Percentiles rank a stretch among this genome's conserved stretches.
These are phyloP conservation scores for Basipetospora chlamydospora DNA, from an alignment of 2,329 filamentous ascomycete species.

Conservation along the genomic window DNA sequence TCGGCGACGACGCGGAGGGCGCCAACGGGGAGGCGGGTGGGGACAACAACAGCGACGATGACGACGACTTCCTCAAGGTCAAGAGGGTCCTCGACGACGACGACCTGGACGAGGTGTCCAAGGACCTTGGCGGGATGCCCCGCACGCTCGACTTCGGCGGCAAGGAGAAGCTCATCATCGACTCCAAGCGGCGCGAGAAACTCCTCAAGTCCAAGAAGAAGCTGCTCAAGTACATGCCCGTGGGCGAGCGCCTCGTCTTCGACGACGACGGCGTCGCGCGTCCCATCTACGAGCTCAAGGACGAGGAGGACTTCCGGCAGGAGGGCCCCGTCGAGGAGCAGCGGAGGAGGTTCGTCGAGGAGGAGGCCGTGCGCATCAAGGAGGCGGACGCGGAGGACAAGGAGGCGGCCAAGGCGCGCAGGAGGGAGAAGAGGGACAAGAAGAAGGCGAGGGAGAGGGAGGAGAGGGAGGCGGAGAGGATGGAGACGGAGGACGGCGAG, in stretches of 20 bases:
- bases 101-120: conserved; percentile 39
- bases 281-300: conserved; percentile 74
- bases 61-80: conserved; percentile 72
- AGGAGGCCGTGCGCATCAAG: conserved; percentile 56
- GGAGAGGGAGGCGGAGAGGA: conserved; percentile 24
- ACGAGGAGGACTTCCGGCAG: conserved; percentile 65
- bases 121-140: conserved; percentile 23
- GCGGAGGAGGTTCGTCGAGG: conserved; percentile 61
- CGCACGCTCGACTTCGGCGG: conserved; percentile 56
- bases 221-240: conserved; percentile 78
- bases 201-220: conserved; percentile 92
- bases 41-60: conserved; percentile 42
- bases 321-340: conserved; percentile 65
- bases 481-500: conserved; percentile 7
- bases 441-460: conserved; percentile 50
- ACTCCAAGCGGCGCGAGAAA: conserved; percentile 92
- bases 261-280: conserved; percentile 84
- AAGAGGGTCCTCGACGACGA: conserved; percentile 73
- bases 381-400: conserved; percentile 75
- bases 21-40: conserved; percentile 20
- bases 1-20: conserved; percentile 39
- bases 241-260: conserved; percentile 72
- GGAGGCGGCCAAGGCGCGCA: conserved; percentile 62
- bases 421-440: conserved; percentile 60
- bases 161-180: conserved; percentile 64